A percentile compares a stretch with the other conserved stretches of the same genome.
These are phyloP conservation scores for Ogataea nakhonphanomensis DNA, from an alignment of 805 yeast species.

Conservation along the genomic window DNA sequence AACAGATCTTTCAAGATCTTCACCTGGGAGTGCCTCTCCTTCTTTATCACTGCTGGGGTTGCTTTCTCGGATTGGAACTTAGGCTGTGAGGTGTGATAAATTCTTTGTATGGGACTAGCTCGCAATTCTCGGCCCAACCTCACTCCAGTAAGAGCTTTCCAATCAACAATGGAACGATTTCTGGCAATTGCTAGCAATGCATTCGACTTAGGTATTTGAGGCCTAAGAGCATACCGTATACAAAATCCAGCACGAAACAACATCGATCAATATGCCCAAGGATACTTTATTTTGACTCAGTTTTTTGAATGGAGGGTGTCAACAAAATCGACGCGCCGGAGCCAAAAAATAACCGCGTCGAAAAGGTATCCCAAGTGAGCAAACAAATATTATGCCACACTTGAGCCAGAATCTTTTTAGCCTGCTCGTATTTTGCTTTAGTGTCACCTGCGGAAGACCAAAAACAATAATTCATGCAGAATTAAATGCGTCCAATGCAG, in stretches of 20 bases:
- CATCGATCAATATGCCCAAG: background rate
- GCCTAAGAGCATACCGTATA: conserved; percentile 1
- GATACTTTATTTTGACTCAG: background rate
- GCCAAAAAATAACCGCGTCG: background rate
- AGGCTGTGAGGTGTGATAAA: background rate
- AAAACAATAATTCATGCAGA: background rate
- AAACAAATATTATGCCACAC: background rate
- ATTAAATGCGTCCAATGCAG: no score
- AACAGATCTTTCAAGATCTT: conserved; percentile 62
- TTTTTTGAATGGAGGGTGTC: background rate
- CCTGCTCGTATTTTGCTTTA: background rate
- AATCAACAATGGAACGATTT: no score
- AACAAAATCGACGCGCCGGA: conserved; percentile 2
- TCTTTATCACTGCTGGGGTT: conserved; percentile 1
- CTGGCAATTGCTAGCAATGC: no score
- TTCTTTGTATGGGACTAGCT: background rate
- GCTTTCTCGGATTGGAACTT: background rate
- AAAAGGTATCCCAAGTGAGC: background rate
- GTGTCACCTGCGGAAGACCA: background rate
- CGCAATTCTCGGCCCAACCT: conserved; percentile 6
- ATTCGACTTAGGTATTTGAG: background rate
- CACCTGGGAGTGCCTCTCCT: conserved; percentile 37
- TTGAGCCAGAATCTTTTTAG: conserved; percentile 1
- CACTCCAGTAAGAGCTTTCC: no score
- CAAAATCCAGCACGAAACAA: background rate